phyloP scores from a whole-genome alignment of 2,329 filamentous ascomycete species.

The Microcyclosporella mali region DNA sequence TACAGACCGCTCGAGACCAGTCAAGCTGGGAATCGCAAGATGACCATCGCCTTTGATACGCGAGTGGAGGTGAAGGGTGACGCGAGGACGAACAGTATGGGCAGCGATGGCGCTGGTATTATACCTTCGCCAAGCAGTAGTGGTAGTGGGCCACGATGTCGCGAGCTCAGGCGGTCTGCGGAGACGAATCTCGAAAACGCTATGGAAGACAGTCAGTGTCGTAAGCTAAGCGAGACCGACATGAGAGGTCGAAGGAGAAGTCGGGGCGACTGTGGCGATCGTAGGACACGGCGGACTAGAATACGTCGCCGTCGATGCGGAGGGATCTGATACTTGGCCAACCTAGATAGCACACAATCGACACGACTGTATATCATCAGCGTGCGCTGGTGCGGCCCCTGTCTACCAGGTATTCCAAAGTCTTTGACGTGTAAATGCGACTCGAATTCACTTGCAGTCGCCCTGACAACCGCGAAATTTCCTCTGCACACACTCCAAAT shows the following conservation, averaged over 20 bases:
- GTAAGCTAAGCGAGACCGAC: not conserved
- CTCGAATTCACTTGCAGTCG: too few relatives aligned
- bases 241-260: not conserved
- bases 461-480: too few relatives aligned
- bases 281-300: not conserved
- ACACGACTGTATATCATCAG: too few relatives aligned
- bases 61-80: not conserved
- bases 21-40: not conserved
- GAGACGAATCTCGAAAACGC: not conserved
- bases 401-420: too few relatives aligned
- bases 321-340: too few relatives aligned
- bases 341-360: too few relatives aligned
- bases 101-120: slow-evolving; percentile 1
- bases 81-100: not conserved
- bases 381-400: too few relatives aligned
- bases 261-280: not conserved
- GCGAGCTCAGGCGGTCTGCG: not conserved
- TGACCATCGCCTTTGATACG: slow-evolving; percentile 2
- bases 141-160: not conserved
- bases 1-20: not conserved
- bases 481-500: too few relatives aligned
- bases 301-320: slow-evolving; percentile 1
- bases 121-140: not conserved
- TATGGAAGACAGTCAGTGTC: not conserved
- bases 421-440: too few relatives aligned